Percentiles rank a stretch among this genome's conserved stretches.
Evolutionary conservation across 257 asterid genomes (phyloP).

Genomic region (Cynanchum wilfordii): DNA sequence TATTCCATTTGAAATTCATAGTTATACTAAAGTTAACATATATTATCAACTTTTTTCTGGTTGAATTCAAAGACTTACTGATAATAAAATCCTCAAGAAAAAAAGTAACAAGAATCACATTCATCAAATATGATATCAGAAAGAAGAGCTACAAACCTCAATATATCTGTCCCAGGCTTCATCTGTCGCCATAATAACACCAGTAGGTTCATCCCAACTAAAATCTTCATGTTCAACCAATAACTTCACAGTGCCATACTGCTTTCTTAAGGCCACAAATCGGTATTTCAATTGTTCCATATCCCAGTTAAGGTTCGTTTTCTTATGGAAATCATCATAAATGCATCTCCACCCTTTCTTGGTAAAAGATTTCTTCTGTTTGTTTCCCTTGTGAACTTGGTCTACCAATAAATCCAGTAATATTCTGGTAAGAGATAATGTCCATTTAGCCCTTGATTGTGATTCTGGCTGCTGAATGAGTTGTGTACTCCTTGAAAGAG

Average conservation of each 20-base stretch:
- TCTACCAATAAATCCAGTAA: slow-evolving; percentile 67
- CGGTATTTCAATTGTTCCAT: slow-evolving; percentile 70
- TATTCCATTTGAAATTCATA: slow-evolving; percentile 9
- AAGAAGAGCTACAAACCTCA: slow-evolving; percentile 31
- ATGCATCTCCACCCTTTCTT: slow-evolving; percentile 74
- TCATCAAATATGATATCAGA: not conserved
- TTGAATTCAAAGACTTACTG: no score
- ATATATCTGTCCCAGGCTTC: slow-evolving; percentile 70
- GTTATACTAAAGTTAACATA: no score
- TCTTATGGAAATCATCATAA: slow-evolving; percentile 57
- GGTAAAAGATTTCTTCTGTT: slow-evolving; percentile 51
- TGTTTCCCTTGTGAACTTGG: slow-evolving; percentile 54
- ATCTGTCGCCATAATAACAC: slow-evolving; percentile 51
- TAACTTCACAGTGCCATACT: slow-evolving; percentile 35
- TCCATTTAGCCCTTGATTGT: slow-evolving; percentile 83
- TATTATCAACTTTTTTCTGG: no score
- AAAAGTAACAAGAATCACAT: not conserved
- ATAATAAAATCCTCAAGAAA: no score
- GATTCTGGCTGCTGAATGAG: slow-evolving; percentile 42
- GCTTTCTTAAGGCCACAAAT: slow-evolving; percentile 61
- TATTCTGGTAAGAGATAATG: slow-evolving; percentile 46
- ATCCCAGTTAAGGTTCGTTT: slow-evolving; percentile 73
- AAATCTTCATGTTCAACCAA: slow-evolving; percentile 56
- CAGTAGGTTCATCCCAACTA: slow-evolving; percentile 58
- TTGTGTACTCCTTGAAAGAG: slow-evolving; percentile 48